Conservation (phyloP, 2,329 filamentous ascomycete species). For the Curvularia spicifera region DNA sequence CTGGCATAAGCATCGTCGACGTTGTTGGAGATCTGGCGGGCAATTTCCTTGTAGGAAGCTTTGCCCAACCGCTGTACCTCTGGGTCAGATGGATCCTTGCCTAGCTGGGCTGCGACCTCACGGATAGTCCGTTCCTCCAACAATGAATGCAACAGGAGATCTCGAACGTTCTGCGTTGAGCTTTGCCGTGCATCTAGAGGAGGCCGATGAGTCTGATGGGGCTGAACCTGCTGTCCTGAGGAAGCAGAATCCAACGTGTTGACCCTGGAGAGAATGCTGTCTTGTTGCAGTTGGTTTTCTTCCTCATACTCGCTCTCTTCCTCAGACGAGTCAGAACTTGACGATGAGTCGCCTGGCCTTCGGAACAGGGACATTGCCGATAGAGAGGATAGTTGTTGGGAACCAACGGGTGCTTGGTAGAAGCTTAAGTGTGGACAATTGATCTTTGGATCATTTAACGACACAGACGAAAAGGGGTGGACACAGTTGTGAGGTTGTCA, state of each 20-base stretch:
- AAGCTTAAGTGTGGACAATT: slow-evolving; percentile 3
- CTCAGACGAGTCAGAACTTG: slow-evolving; percentile 34
- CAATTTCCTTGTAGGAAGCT: slow-evolving; percentile 50
- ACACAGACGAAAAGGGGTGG: slow-evolving; percentile 3
- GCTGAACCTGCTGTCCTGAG: slow-evolving; percentile 22
- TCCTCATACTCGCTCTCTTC: slow-evolving; percentile 32
- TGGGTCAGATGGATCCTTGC: slow-evolving; percentile 41
- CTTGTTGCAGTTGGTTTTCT: slow-evolving; percentile 17
- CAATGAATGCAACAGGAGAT: slow-evolving; percentile 54
- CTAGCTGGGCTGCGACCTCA: slow-evolving; percentile 49
- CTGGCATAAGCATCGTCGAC: slow-evolving; percentile 48
- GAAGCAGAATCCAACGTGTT: slow-evolving; percentile 36
- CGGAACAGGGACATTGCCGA: slow-evolving; percentile 45
- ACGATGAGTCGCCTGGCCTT: slow-evolving; percentile 45
- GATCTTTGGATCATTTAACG: slow-evolving; percentile 6
- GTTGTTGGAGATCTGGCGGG: slow-evolving; percentile 47
- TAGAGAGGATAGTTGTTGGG: slow-evolving; percentile 2
- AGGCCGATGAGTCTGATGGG: slow-evolving; percentile 18
- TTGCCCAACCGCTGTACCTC: slow-evolving; percentile 48
- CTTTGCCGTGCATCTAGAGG: slow-evolving; percentile 27
- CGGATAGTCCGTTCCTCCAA: slow-evolving; percentile 54
- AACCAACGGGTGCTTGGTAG: slow-evolving; percentile 1
- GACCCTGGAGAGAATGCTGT: slow-evolving; percentile 36
- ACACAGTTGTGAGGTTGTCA: slow-evolving; percentile 12
- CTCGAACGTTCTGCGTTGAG: slow-evolving; percentile 39